phyloP scores from a whole-genome alignment of 2,329 filamentous ascomycete species.

The Orbilia javanica region DNA sequence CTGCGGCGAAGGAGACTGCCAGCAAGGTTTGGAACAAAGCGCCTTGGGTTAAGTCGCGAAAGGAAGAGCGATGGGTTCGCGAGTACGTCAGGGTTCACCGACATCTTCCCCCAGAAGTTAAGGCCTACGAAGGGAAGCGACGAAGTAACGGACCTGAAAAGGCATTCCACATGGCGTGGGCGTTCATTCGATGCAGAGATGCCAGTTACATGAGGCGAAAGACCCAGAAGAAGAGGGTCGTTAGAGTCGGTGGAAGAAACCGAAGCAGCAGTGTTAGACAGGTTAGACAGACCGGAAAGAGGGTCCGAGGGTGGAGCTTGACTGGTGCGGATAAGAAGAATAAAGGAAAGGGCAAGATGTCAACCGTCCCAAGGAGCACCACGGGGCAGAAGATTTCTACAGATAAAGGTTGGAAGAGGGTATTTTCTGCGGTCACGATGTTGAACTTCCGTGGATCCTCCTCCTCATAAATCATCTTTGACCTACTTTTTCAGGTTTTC shows the following conservation, averaged over 20 bases:
- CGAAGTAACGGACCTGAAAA: conserved; percentile 56
- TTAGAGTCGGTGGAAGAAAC: conserved; percentile 39
- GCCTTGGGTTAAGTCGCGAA: conserved; percentile 42
- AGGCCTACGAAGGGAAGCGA: conserved; percentile 37
- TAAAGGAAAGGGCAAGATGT: conserved; percentile 45
- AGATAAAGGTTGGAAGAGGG: conserved; percentile 31
- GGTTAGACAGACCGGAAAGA: conserved; percentile 49
- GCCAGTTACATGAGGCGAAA: conserved; percentile 53
- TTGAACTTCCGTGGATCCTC: conserved; percentile 10
- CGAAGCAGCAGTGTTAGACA: conserved; percentile 48
- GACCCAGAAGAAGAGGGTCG: conserved; percentile 40
- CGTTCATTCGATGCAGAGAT: conserved; percentile 51
- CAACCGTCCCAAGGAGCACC: background rate
- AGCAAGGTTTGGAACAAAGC: conserved; percentile 52
- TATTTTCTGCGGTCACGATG: conserved; percentile 25
- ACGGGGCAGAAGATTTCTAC: background rate
- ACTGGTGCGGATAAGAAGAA: conserved; percentile 22
- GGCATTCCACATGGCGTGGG: conserved; percentile 57
- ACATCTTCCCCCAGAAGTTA: conserved; percentile 54
- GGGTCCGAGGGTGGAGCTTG: conserved; percentile 53
- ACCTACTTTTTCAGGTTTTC: background rate
- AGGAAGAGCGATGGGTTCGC: conserved; percentile 43
- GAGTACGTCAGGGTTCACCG: conserved; percentile 55
- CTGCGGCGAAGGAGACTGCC: conserved; percentile 12
- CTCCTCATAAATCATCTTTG: background rate